Evolutionary conservation across 345 rosid genomes (phyloP).

Genomic region (Euphorbia tirucalli): DNA sequence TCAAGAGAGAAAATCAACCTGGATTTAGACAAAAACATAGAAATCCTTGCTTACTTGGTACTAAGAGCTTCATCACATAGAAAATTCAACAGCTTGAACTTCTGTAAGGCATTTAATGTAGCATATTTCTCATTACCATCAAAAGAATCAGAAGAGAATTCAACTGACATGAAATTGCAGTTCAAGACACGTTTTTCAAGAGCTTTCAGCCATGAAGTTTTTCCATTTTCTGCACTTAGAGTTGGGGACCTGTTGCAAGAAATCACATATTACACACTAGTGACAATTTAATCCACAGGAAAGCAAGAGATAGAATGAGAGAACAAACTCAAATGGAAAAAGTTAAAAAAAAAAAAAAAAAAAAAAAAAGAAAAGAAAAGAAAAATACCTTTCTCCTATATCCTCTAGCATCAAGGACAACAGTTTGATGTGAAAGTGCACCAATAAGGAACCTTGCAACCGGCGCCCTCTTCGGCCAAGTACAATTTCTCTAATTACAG

Average conservation of each 20-base stretch:
- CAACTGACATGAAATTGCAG: slow-evolving; percentile 34
- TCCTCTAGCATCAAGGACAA: slow-evolving; percentile 51
- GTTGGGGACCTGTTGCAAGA: slow-evolving; percentile 44
- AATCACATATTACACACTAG: slow-evolving; percentile 6
- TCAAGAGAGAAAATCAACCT: not conserved
- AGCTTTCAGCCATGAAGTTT: slow-evolving; percentile 55
- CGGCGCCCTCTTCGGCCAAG: slow-evolving; percentile 47
- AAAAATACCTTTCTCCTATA: slow-evolving; percentile 50
- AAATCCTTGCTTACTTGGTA: slow-evolving; percentile 46
- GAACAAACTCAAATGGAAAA: slow-evolving; percentile 4
- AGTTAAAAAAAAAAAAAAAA: too few species aligned
- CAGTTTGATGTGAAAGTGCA: slow-evolving; percentile 55
- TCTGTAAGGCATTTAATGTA: slow-evolving; percentile 34
- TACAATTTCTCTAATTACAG: slow-evolving; percentile 58
- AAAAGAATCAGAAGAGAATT: slow-evolving; percentile 38
- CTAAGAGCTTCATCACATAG: slow-evolving; percentile 67
- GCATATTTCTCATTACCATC: slow-evolving; percentile 45
- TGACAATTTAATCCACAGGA: slow-evolving; percentile 9
- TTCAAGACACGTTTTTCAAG: slow-evolving; percentile 42
- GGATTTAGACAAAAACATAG: not conserved
- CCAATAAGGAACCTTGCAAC: slow-evolving; percentile 45
- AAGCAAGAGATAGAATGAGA: not conserved
- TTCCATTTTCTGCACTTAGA: slow-evolving; percentile 39
- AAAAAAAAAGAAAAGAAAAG: slow-evolving; percentile 18
- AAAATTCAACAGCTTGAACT: slow-evolving; percentile 56